Conservation (phyloP, 2,329 filamentous ascomycete species). For the Epicoccum sorghinum region DNA sequence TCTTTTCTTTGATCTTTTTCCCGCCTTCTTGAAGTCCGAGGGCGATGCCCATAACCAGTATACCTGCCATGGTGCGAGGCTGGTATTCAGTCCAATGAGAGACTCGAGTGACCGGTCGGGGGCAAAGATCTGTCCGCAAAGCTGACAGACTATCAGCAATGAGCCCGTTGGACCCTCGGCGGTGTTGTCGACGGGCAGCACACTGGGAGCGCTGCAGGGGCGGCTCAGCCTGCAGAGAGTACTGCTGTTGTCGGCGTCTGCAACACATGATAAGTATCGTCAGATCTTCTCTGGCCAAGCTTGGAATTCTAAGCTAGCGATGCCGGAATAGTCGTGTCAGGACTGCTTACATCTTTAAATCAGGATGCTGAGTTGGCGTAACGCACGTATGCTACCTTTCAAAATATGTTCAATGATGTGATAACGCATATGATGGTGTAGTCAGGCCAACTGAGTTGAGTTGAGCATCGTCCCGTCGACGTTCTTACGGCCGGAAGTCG, state of each 20-base stretch:
- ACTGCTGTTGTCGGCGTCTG: conserved; percentile 2
- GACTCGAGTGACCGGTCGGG: neutral
- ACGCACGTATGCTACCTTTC: neutral
- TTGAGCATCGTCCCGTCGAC: conserved; percentile 1
- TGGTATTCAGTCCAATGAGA: conserved; percentile 10
- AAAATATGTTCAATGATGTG: neutral
- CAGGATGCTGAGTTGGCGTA: neutral
- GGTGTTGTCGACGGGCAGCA: conserved; percentile 6
- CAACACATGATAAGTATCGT: conserved; percentile 9
- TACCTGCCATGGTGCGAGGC: conserved; percentile 25
- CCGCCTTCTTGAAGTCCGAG: conserved; percentile 28
- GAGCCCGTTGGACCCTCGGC: conserved; percentile 2
- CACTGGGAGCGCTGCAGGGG: neutral
- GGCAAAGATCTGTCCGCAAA: neutral
- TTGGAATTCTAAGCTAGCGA: neutral
- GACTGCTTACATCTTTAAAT: conserved; percentile 9
- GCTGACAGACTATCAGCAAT: neutral
- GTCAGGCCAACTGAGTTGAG: neutral
- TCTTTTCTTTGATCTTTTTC: conserved; percentile 31
- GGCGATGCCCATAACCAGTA: conserved; percentile 27
- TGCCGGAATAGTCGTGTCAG: neutral
- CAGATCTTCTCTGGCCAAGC: no score
- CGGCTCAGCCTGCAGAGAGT: neutral
- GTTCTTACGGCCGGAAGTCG: conserved; percentile 13
- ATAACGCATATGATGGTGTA: neutral